Conservation (phyloP, 2,329 filamentous ascomycete species). For the Zasmidium angulare region DNA sequence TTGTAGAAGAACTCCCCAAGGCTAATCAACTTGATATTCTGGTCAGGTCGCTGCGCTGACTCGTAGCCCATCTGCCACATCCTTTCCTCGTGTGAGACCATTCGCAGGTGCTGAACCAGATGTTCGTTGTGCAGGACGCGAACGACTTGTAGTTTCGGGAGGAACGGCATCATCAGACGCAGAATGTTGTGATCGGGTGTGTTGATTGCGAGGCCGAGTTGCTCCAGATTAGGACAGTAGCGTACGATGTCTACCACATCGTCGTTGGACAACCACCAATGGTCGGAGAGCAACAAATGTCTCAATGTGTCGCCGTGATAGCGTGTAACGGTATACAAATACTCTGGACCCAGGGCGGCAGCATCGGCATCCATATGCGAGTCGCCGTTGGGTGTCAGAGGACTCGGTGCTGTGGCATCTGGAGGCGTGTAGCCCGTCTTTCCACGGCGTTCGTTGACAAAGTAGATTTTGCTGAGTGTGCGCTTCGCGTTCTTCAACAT, state of each 20-base stretch:
- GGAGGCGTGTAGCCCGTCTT: slow-evolving; percentile 25
- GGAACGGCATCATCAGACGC: slow-evolving; percentile 34
- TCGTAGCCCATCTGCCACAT: slow-evolving; percentile 33
- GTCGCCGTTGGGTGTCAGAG: slow-evolving; percentile 7
- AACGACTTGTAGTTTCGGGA: slow-evolving; percentile 42
- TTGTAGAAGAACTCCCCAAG: slow-evolving; percentile 41
- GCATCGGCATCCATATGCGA: slow-evolving; percentile 15
- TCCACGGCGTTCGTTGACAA: slow-evolving; percentile 38
- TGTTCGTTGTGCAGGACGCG: slow-evolving; percentile 39
- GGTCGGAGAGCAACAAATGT: slow-evolving; percentile 57
- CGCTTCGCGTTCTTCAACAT: slow-evolving; percentile 35
- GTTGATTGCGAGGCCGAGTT: slow-evolving; percentile 57
- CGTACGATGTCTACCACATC: slow-evolving; percentile 54
- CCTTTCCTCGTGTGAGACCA: slow-evolving; percentile 26
- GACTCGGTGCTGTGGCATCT: slow-evolving; percentile 29
- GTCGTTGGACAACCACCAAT: slow-evolving; percentile 53
- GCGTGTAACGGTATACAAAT: slow-evolving; percentile 52
- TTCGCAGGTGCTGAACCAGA: slow-evolving; percentile 16
- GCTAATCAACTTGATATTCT: slow-evolving; percentile 40
- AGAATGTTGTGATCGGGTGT: slow-evolving; percentile 54
- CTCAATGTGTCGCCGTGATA: slow-evolving; percentile 54
- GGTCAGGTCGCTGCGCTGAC: slow-evolving; percentile 12
- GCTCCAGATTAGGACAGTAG: slow-evolving; percentile 58
- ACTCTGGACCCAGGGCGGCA: slow-evolving; percentile 43
- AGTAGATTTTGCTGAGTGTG: slow-evolving; percentile 43